A percentile compares a stretch with the other conserved stretches of the same genome.
phyloP scores from a whole-genome alignment of 306 rosid genomes.

The Alnus rubra region DNA sequence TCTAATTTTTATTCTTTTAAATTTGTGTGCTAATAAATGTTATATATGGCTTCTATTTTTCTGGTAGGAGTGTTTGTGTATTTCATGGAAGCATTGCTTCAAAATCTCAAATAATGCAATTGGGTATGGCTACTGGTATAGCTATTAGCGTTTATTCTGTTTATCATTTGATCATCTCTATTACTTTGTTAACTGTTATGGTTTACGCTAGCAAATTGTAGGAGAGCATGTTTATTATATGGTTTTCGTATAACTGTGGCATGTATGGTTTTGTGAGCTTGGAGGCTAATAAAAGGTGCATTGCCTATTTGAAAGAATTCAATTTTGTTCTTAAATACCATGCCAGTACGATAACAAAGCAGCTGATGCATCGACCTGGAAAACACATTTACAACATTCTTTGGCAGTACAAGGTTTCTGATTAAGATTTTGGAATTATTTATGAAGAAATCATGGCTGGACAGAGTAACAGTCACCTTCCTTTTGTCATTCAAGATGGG shows the following conservation, averaged over 20 bases:
- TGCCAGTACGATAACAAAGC: neutral
- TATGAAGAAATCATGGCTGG: too few species aligned
- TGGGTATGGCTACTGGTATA: neutral
- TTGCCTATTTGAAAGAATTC: neutral
- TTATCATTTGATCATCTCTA: too few species aligned
- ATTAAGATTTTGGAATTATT: too few species aligned
- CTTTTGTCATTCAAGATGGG: too few species aligned
- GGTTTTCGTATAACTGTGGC: neutral
- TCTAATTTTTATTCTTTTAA: conserved; percentile 5
- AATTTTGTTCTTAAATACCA: neutral
- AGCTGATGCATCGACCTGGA: neutral
- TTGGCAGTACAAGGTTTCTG: neutral
- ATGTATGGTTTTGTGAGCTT: too few species aligned
- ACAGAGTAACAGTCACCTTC: too few species aligned
- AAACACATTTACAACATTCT: neutral
- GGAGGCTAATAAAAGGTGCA: neutral
- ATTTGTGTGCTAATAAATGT: too few species aligned
- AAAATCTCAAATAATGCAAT: neutral
- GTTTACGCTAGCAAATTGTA: conserved; percentile 18
- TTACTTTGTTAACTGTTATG: conserved; percentile 16
- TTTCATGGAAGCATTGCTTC: conserved; percentile 2
- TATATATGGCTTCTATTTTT: neutral
- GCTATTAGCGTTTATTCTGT: neutral
- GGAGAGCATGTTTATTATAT: neutral
- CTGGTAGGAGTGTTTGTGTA: neutral